Conservation (phyloP, 208 protist species). For the Leishmania amazonensis region DNA sequence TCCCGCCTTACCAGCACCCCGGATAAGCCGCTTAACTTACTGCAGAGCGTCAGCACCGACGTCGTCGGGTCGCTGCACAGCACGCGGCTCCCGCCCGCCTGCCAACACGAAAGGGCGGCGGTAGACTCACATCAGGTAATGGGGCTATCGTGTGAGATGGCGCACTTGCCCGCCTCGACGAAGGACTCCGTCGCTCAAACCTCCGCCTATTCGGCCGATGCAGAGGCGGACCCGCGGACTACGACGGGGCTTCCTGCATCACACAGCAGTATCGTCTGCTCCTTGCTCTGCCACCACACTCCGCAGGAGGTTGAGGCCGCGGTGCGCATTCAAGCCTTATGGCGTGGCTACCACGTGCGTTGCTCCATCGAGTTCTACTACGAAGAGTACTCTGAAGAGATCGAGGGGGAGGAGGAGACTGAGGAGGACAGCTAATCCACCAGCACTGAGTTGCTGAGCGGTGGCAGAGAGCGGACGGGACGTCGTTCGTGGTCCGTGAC, state of each 20-base stretch:
- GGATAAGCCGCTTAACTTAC: slow-evolving; percentile 10
- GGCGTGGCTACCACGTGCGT: slow-evolving; percentile 55
- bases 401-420: slow-evolving; percentile 11
- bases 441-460: background rate
- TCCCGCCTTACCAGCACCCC: slow-evolving; percentile 15
- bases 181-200: background rate
- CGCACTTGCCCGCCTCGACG: background rate
- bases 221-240: background rate
- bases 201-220: background rate
- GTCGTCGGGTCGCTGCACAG: background rate
- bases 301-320: slow-evolving; percentile 32
- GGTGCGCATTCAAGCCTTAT: slow-evolving; percentile 46
- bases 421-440: background rate
- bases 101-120: background rate
- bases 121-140: background rate
- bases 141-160: background rate
- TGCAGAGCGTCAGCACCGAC: slow-evolving; percentile 13
- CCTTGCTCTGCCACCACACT: slow-evolving; percentile 9
- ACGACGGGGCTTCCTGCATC: background rate
- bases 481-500: background rate
- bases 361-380: slow-evolving; percentile 57
- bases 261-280: slow-evolving; percentile 1
- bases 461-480: background rate
- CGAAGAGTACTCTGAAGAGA: slow-evolving; percentile 54
- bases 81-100: background rate